A percentile compares a stretch with the other conserved stretches of the same genome.
Evolutionary conservation across 345 rosid genomes (phyloP).

Genomic region (Carallia pectinifolia): DNA sequence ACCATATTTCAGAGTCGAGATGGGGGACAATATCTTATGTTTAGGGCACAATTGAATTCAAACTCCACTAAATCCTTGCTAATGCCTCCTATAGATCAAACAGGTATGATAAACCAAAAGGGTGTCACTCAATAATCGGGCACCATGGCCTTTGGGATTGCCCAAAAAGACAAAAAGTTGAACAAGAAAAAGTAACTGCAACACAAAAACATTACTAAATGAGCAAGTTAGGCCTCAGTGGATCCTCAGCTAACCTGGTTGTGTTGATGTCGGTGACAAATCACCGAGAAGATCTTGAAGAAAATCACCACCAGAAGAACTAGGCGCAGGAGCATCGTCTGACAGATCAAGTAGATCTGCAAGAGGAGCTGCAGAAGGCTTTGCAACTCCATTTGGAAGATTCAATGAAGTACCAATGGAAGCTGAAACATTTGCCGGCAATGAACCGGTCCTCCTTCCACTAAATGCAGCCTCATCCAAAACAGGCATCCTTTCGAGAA

Average conservation of each 20-base stretch:
- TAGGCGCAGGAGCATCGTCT: constrained; percentile 70
- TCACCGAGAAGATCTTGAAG: constrained; percentile 96
- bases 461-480: constrained; percentile 92
- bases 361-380: constrained; percentile 71
- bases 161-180: too few species aligned
- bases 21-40: too few species aligned
- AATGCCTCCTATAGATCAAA: too few species aligned
- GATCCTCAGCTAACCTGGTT: constrained; percentile 54
- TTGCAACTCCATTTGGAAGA: constrained; percentile 86
- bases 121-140: too few species aligned
- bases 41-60: too few species aligned
- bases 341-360: constrained; percentile 87
- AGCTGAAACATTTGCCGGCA: constrained; percentile 67
- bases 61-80: too few species aligned
- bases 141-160: too few species aligned
- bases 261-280: constrained; percentile 50
- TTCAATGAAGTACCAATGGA: constrained; percentile 55
- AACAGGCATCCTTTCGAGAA: constrained; percentile 98
- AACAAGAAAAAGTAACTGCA: too few species aligned
- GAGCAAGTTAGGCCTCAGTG: constrained; percentile 1
- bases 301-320: constrained; percentile 78
- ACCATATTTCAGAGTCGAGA: too few species aligned
- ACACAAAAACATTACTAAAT: not conserved
- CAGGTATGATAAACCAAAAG: too few species aligned
- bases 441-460: constrained; percentile 81